Conservation (phyloP, 441 rosid species). For the Eutrema salsugineum region DNA sequence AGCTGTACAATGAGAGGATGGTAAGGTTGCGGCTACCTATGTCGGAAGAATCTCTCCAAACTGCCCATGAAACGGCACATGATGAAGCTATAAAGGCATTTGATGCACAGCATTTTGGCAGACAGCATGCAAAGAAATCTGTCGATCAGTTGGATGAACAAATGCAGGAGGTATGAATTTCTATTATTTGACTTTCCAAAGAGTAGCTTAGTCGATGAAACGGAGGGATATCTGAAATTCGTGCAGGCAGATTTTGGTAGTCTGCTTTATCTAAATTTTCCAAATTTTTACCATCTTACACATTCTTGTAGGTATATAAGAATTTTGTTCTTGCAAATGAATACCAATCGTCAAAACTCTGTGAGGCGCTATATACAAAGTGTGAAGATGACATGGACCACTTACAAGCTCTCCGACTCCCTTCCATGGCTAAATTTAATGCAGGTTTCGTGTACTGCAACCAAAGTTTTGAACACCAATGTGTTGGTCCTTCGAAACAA, state of each 20-base stretch:
- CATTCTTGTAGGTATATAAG: conserved; percentile 53
- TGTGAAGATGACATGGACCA: conserved; percentile 99
- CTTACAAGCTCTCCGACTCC: conserved; percentile 94
- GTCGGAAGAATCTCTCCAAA: conserved; percentile 57
- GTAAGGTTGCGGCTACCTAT: conserved; percentile 64
- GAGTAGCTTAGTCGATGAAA: conserved; percentile 16
- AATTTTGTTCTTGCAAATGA: conserved; percentile 71
- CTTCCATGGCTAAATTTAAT: conserved; percentile 98
- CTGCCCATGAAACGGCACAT: conserved; percentile 60
- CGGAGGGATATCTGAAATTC: background rate
- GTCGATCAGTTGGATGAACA: conserved; percentile 73
- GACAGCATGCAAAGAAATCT: conserved; percentile 86
- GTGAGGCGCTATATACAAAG: conserved; percentile 70
- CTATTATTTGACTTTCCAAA: background rate
- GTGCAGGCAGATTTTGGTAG: background rate
- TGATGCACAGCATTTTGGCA: conserved; percentile 93
- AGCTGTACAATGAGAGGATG: conserved; percentile 71
- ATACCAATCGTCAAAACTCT: conserved; percentile 81
- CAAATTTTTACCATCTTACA: conserved; percentile 3
- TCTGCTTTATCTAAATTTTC: background rate
- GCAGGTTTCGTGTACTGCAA: conserved; percentile 93
- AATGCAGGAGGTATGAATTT: conserved; percentile 67
- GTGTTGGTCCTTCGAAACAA: conserved; percentile 88
- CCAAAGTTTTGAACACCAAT: conserved; percentile 75
- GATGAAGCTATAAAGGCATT: conserved; percentile 60